Percentiles rank a stretch among this genome's conserved stretches.
Evolutionary conservation across 2,329 filamentous ascomycete genomes (phyloP).

Genomic region (Mycosphaerella sp.): DNA sequence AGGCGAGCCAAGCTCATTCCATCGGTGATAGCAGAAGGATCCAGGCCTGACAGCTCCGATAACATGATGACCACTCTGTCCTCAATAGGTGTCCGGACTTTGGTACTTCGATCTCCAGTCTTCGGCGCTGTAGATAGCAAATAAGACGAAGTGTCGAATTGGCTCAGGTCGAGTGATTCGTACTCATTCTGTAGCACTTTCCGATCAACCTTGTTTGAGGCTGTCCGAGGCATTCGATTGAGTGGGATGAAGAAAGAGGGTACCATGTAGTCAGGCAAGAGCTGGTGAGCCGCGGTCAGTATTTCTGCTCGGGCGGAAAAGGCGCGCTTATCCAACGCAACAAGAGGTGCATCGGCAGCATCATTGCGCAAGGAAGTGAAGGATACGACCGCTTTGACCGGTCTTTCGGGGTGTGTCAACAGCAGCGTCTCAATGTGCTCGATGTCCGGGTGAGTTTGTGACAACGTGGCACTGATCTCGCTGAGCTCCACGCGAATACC

Average conservation of each 20-base stretch:
- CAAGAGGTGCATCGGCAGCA: constrained; percentile 2
- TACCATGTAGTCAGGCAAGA: constrained; percentile 3
- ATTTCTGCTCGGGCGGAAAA: not conserved
- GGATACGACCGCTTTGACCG: not conserved
- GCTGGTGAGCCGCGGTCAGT: not conserved
- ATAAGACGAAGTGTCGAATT: not conserved
- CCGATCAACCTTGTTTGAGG: constrained; percentile 5
- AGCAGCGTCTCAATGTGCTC: not conserved
- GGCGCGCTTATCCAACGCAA: not conserved
- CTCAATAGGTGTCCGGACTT: not conserved
- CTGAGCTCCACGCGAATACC: constrained; percentile 69
- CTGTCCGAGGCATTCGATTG: constrained; percentile 2
- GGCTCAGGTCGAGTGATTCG: not conserved
- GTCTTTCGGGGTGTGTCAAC: not conserved
- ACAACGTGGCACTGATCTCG: constrained; percentile 50
- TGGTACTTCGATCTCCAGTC: not conserved
- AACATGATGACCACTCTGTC: not conserved
- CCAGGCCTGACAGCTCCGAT: not conserved
- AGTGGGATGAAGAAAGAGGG: constrained; percentile 1
- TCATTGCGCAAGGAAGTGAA: constrained; percentile 1
- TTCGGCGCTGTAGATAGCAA: not conserved
- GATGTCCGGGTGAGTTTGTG: not conserved
- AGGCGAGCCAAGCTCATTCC: constrained; percentile 1
- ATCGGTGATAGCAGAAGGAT: not conserved
- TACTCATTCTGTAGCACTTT: constrained; percentile 2